phyloP scores from a whole-genome alignment of 2,329 filamentous ascomycete species.

The Xylaria sp. region DNA sequence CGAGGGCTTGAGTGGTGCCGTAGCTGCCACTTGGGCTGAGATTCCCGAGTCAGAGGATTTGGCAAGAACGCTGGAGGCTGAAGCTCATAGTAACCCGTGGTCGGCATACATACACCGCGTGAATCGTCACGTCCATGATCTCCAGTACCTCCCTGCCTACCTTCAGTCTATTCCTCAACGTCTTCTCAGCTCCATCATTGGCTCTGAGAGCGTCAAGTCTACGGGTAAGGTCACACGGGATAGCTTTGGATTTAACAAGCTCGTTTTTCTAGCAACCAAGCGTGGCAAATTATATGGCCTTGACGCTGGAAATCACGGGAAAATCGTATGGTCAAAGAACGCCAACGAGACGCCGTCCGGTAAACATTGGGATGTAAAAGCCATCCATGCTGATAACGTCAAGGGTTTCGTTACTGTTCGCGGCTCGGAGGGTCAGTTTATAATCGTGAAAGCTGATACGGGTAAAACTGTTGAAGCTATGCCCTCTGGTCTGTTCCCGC shows the following conservation, averaged over 20 bases:
- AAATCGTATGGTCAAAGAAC: conserved; percentile 75
- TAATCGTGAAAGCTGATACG: conserved; percentile 59
- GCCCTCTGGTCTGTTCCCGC: conserved; percentile 46
- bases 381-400: conserved; percentile 66
- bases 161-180: conserved; percentile 71
- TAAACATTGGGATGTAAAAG: conserved; percentile 69
- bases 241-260: conserved; percentile 86
- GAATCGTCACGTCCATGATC: conserved; percentile 78
- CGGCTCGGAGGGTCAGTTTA: conserved; percentile 65
- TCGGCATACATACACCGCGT: conserved; percentile 88
- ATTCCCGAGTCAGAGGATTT: conserved; percentile 75
- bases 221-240: conserved; percentile 64
- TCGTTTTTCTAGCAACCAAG: conserved; percentile 79
- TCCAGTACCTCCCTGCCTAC: conserved; percentile 77
- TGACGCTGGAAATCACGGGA: conserved; percentile 75
- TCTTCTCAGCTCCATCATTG: conserved; percentile 68
- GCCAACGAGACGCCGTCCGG: conserved; percentile 62
- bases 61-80: conserved; percentile 80
- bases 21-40: conserved; percentile 81
- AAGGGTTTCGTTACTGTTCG: conserved; percentile 63
- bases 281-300: conserved; percentile 81
- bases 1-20: conserved; percentile 80
- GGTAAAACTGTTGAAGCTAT: conserved; percentile 57
- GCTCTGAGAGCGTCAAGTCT: conserved; percentile 55
- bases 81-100: conserved; percentile 80